Evolutionary conservation across 331 rosid species (phyloP), one percentile per base, ranked within the genome.

Genomic region (Pyracantha coccinea): DNA sequence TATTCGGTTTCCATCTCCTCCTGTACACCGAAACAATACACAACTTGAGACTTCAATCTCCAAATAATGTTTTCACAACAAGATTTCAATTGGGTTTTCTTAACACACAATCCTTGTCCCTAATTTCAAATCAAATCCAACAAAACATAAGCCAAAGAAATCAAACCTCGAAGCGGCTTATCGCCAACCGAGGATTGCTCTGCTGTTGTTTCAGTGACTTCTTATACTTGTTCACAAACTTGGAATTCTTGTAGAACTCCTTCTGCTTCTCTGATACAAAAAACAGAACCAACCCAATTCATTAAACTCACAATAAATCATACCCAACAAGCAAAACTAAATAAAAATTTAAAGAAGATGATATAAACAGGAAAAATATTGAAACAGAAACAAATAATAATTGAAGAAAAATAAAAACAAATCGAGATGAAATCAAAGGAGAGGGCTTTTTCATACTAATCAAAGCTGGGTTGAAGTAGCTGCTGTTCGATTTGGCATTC

Each of bases 221-320:
- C 89, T 82, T 91, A 67, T 77, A 94, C 92, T 94, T 94, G 17
- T 83, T 87, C 77, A 94, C 93, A 35, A 79, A 80, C 78, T 91
- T 91, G 23, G 97, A 97, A 80, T 94, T 90, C 79, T 83, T 86
- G 66, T 90, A 84, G 64, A 93, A 83, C 86, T 93, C 98, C 71
- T 86, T 87, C 45, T 91, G 91, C 81, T 90, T 91, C 76, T 93
- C 97, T 93, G 91, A 69, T 11, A 41, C 33, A 78, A 58, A 63
- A 79, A 44, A 64, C 9, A 78, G 58, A 78, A 9, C 35, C 23
- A n/a, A 50, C 44, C 50, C 79, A 28, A 12, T 63, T 29, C 19
- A 21, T 63, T 63, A 29, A 31, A 63, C 16, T 3, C 23, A 16
- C 9, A 14, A 60, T 60, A 60, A 10, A 60, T 60, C 35, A 27